Conservation (phyloP, 2,329 filamentous ascomycete species). For the Leptographium wingfieldii region DNA sequence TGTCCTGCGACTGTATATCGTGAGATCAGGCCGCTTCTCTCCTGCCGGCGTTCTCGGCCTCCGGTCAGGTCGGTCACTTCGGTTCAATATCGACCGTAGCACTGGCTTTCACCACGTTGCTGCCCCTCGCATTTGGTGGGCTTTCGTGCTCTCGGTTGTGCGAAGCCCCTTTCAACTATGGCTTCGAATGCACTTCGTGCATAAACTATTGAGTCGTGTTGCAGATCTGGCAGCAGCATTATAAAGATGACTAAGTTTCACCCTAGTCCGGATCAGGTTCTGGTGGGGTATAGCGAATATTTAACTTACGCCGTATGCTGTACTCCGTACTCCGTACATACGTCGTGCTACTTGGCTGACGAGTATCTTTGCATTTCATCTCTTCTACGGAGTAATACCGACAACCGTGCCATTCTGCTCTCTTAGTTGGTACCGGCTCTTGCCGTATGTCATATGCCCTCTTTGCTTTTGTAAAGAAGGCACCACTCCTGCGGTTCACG, state of each 20-base stretch:
- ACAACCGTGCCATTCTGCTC: too few species aligned
- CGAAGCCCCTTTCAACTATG: neutral
- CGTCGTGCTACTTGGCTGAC: too few species aligned
- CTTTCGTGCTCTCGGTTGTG: neutral
- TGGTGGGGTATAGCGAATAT: neutral
- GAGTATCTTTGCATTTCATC: too few species aligned
- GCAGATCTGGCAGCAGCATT: slow-evolving; percentile 9
- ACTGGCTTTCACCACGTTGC: neutral
- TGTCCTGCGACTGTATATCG: neutral
- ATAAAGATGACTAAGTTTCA: neutral
- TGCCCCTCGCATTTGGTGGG: neutral
- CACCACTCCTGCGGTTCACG: too few species aligned
- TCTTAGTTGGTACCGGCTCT: too few species aligned
- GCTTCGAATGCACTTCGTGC: neutral
- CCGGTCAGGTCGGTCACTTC: neutral
- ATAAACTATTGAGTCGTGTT: slow-evolving; percentile 6
- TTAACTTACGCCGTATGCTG: too few species aligned
- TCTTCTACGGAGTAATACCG: too few species aligned
- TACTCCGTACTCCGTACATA: too few species aligned
- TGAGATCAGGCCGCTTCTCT: neutral
- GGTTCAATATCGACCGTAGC: neutral
- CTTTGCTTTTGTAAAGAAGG: too few species aligned
- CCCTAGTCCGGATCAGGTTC: neutral
- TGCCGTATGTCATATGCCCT: too few species aligned
- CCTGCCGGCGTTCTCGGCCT: neutral